Conservation (phyloP, 2,329 filamentous ascomycete genomes). For the Fusarium brevicatenulatum region DNA sequence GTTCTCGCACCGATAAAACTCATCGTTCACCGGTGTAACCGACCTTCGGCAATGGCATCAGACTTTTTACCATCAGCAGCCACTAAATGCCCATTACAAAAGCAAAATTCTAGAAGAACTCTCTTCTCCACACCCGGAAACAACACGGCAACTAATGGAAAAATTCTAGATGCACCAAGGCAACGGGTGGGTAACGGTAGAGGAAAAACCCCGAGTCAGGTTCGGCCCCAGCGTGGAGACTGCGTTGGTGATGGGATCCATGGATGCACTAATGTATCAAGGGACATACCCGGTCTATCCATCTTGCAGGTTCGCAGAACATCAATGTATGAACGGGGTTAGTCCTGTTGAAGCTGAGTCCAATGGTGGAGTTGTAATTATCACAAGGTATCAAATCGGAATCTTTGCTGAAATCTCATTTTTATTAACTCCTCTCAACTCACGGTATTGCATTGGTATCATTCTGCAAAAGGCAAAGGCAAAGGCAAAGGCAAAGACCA, state of each 20-base stretch:
- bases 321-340: slow-evolving; percentile 10
- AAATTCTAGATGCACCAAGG: slow-evolving; percentile 10
- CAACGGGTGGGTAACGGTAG: slow-evolving; percentile 3
- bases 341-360: background rate
- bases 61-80: background rate
- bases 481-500: background rate
- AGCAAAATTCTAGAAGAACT: background rate
- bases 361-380: background rate
- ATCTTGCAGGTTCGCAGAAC: slow-evolving; percentile 18
- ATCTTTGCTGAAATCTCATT: background rate
- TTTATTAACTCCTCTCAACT: slow-evolving; percentile 6
- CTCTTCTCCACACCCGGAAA: background rate
- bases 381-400: background rate
- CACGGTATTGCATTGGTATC: slow-evolving; percentile 4
- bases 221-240: slow-evolving; percentile 3
- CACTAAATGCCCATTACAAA: background rate
- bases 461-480: background rate
- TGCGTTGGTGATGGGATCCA: slow-evolving; percentile 7
- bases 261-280: slow-evolving; percentile 27
- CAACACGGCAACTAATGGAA: background rate
- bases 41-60: background rate
- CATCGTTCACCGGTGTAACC: background rate
- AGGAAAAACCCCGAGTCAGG: background rate
- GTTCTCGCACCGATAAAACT: background rate
- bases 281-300: slow-evolving; percentile 10